phyloP scores from a whole-genome alignment of 257 asterid genomes.

The Capsicum baccatum region DNA sequence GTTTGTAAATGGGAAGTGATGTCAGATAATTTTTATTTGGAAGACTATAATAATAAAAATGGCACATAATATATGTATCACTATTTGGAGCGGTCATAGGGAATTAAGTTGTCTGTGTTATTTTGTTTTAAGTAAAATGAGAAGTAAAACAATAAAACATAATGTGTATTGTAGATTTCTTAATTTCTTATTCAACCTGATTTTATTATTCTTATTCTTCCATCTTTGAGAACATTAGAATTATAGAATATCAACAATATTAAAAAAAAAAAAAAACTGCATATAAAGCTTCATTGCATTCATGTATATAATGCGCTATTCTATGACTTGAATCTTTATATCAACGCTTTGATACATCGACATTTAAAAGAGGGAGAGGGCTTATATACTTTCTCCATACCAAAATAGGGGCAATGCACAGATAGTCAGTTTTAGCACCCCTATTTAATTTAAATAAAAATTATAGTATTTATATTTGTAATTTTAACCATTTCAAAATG shows the following conservation, averaged over 20 bases:
- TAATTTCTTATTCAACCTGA: not conserved
- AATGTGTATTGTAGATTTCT: not conserved
- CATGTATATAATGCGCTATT: not conserved
- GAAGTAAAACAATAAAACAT: not conserved
- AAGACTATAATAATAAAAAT: not conserved
- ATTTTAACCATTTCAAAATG: no score
- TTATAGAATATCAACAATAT: no score
- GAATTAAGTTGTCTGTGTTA: not conserved
- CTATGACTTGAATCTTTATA: not conserved
- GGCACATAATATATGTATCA: not conserved
- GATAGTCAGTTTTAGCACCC: no score
- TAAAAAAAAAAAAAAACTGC: no score
- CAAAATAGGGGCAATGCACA: no score
- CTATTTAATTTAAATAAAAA: no score
- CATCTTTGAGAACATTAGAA: no score
- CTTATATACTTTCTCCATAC: no score
- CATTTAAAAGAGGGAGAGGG: no score
- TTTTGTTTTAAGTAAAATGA: not conserved
- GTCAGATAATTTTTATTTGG: not conserved
- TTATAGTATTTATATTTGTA: no score
- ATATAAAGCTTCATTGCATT: not conserved
- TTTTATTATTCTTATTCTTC: not conserved
- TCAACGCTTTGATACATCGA: not conserved
- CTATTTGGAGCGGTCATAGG: constrained; percentile 12
- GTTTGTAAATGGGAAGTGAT: constrained; percentile 17